Percentiles rank a stretch among this genome's conserved stretches.
Evolutionary conservation across 148 eudicot genomes (phyloP).

Genomic region (Rhododendron griersonianum): DNA sequence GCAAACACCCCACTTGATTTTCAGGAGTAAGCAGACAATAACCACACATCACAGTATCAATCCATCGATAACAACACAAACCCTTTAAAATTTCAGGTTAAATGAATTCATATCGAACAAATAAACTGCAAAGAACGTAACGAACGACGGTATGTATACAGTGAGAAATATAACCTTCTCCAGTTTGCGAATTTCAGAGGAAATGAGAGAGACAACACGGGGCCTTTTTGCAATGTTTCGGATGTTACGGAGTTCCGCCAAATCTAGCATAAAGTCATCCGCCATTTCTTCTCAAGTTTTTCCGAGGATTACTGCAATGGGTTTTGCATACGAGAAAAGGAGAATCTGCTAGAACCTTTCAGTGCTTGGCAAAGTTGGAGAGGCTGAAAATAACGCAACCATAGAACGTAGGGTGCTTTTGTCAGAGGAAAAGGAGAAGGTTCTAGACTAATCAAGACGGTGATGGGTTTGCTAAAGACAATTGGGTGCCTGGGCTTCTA

Average conservation of each 20-base stretch:
- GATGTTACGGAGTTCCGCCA: conserved; percentile 64
- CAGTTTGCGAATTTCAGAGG: conserved; percentile 56
- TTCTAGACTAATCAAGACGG: background rate
- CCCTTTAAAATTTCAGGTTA: background rate
- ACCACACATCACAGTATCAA: background rate
- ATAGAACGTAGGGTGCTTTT: background rate
- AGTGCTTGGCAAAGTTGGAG: background rate
- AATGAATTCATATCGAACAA: background rate
- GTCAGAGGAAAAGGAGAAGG: background rate
- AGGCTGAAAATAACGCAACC: background rate
- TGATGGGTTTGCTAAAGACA: background rate
- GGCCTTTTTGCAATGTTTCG: conserved; percentile 73
- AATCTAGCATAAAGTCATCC: conserved; percentile 51
- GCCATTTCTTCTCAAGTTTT: conserved; percentile 35
- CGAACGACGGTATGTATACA: background rate
- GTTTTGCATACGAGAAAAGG: background rate
- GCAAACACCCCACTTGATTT: background rate
- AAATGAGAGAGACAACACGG: conserved; percentile 62
- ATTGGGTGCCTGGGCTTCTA: background rate
- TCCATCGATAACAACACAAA: background rate
- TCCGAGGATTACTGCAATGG: no score
- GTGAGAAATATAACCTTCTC: conserved; percentile 39
- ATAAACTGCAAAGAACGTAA: background rate
- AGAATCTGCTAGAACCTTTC: background rate
- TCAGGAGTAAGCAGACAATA: background rate